Conservation (phyloP, 768 basidiomycete genomes). For the Russula olivacea region DNA sequence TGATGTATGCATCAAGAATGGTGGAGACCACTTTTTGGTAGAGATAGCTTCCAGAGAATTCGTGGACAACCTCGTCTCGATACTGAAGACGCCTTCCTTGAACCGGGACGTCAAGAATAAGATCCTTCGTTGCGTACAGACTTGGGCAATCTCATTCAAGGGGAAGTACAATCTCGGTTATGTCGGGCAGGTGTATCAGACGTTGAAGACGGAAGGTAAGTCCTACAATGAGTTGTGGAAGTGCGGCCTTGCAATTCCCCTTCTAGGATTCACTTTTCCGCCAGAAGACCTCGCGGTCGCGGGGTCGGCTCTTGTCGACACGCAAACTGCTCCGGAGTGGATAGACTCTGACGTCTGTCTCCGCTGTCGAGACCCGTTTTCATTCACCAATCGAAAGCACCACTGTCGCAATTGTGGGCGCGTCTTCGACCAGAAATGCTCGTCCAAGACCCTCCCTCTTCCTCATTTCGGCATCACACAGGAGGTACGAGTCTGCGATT, state of each 20-base stretch:
- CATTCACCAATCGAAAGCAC: slow-evolving; percentile 95
- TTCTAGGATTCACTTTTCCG: slow-evolving; percentile 75
- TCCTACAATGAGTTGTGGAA: not conserved
- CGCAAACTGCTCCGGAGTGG: slow-evolving; percentile 93
- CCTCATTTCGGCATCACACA: slow-evolving; percentile 93
- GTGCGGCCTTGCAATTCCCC: not conserved
- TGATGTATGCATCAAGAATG: slow-evolving; percentile 94
- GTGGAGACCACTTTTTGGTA: slow-evolving; percentile 82
- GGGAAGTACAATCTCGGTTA: slow-evolving; percentile 69
- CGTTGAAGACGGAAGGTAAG: slow-evolving; percentile 67
- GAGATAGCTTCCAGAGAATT: slow-evolving; percentile 88
- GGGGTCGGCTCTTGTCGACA: slow-evolving; percentile 83
- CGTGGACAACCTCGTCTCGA: slow-evolving; percentile 87
- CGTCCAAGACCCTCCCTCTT: slow-evolving; percentile 72
- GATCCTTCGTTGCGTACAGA: slow-evolving; percentile 78
- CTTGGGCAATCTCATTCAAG: slow-evolving; percentile 89
- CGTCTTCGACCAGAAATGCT: slow-evolving; percentile 93
- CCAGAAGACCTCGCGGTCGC: slow-evolving; percentile 65
- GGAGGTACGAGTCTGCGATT: slow-evolving; percentile 90
- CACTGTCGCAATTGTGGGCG: slow-evolving; percentile 98
- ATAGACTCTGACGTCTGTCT: slow-evolving; percentile 93
- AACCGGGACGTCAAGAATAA: slow-evolving; percentile 80
- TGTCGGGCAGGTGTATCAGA: slow-evolving; percentile 74
- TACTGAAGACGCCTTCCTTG: slow-evolving; percentile 69
- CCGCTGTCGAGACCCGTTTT: slow-evolving; percentile 84